phyloP scores from a whole-genome alignment of 306 rosid species.

The Vigna hirtella region DNA sequence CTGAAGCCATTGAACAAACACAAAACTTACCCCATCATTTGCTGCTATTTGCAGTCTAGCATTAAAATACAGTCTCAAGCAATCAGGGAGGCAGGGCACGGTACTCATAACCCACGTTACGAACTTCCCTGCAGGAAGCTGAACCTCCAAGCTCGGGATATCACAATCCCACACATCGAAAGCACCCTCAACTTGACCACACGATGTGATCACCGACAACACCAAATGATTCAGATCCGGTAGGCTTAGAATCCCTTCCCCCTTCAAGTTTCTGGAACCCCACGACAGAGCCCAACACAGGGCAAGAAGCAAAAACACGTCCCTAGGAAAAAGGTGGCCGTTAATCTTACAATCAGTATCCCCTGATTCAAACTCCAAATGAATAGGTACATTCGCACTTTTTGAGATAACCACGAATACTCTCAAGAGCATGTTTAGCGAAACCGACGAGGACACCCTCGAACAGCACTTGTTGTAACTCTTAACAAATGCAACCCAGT shows the following conservation, averaged over 20 bases:
- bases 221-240: constrained; percentile 78
- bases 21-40: constrained; percentile 57
- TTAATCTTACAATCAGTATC: constrained; percentile 71
- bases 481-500: constrained; percentile 76
- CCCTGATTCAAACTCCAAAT: constrained; percentile 66
- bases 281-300: constrained; percentile 82
- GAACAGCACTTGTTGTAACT: constrained; percentile 82
- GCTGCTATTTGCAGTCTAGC: constrained; percentile 58
- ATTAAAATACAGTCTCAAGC: constrained; percentile 65
- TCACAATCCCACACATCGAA: constrained; percentile 69
- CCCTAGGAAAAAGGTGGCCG: constrained; percentile 63
- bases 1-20: constrained; percentile 22
- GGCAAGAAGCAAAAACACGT: constrained; percentile 69
- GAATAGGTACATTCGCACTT: constrained; percentile 48
- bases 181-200: constrained; percentile 53
- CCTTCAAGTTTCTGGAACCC: constrained; percentile 55
- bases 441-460: constrained; percentile 65
- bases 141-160: constrained; percentile 60
- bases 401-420: constrained; percentile 46
- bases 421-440: constrained; percentile 60
- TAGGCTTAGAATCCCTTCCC: constrained; percentile 47
- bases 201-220: constrained; percentile 60
- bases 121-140: constrained; percentile 76
- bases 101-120: constrained; percentile 73
- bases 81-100: constrained; percentile 72